Evolutionary conservation across 129 eudicot genomes (phyloP), one percentile per base, ranked within the genome.

Genomic region (Flaveria trinervia): DNA sequence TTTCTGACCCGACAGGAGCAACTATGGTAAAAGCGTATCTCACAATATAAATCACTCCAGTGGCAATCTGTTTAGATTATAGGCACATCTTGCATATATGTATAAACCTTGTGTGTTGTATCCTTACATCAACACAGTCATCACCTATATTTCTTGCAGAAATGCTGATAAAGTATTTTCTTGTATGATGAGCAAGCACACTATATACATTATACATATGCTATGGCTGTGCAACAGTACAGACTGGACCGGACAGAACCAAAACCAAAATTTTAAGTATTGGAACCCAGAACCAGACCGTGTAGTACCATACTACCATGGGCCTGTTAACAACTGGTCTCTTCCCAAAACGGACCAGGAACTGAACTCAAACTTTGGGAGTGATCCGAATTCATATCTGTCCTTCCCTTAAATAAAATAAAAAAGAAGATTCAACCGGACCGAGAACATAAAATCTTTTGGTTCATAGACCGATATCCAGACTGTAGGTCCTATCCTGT

Each of bases 1-100:
- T 94, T 65, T 91, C 96, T 45, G 99, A 94, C 82, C 97, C 97
- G 11, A 91, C 99, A 5, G 99, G 99, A 39, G 90, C 84, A 72
- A 91, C 80, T 15, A 91, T 94, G 99, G 52, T 91, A 33, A 91
- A 81, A 85, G 91, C 96, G 25, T 94, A 91, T 80, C 89, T 93
- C 64, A 79, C 90, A 0, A 18, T 81, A 52, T 92, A 87, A 75
- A 67, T 57, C 25, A 60, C 41, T 36, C 20, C 62, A 26, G 73
- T 44, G 16, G 43, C 65, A 9, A 51, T 46, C 44, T 9, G 43
- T 71, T 74, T 81, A 68, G 84, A 64, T 72, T 66, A 65, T 73
- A 80, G 74, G 60, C 70, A 73, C 54, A 67, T 43, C 75, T 46
- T 80, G 80, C 79, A 65, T 66, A 70, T 70, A 45, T 57, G 30